phyloP scores from a whole-genome alignment of 2,329 filamentous ascomycete species.

The Xylaria arbuscula region DNA sequence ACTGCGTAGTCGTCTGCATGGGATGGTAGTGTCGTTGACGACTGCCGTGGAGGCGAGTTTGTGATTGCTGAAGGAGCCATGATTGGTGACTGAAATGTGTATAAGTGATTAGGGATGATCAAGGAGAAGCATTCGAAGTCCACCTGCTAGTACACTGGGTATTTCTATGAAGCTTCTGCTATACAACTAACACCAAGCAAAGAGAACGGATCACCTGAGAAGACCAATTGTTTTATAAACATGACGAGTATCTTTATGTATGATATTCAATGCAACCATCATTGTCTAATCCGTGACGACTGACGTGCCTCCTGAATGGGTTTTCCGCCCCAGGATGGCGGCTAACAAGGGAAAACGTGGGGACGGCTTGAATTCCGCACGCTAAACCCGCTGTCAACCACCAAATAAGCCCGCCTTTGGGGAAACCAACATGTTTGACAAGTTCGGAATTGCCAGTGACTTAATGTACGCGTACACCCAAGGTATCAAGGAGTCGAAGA shows the following conservation, averaged over 20 bases:
- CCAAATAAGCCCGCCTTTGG: conserved; percentile 24
- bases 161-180: conserved; percentile 1
- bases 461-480: conserved; percentile 11
- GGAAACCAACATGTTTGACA: conserved; percentile 20
- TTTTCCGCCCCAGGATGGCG: conserved; percentile 49
- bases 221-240: conserved; percentile 20
- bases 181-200: neutral
- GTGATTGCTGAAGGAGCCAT: conserved; percentile 72
- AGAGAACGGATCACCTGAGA: neutral
- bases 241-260: neutral
- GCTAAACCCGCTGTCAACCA: conserved; percentile 26
- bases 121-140: neutral
- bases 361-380: conserved; percentile 47
- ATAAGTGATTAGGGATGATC: conserved; percentile 1
- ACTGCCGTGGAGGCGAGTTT: conserved; percentile 59
- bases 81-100: conserved; percentile 42
- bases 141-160: conserved; percentile 14
- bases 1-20: conserved; percentile 66
- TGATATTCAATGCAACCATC: conserved; percentile 12
- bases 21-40: conserved; percentile 53
- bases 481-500: neutral
- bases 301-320: conserved; percentile 43
- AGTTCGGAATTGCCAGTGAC: conserved; percentile 6
- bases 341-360: conserved; percentile 44
- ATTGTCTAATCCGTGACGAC: conserved; percentile 17